Evolutionary conservation across 352 stramenopile genomes (phyloP).

Genomic region (Pythium coloratum): DNA sequence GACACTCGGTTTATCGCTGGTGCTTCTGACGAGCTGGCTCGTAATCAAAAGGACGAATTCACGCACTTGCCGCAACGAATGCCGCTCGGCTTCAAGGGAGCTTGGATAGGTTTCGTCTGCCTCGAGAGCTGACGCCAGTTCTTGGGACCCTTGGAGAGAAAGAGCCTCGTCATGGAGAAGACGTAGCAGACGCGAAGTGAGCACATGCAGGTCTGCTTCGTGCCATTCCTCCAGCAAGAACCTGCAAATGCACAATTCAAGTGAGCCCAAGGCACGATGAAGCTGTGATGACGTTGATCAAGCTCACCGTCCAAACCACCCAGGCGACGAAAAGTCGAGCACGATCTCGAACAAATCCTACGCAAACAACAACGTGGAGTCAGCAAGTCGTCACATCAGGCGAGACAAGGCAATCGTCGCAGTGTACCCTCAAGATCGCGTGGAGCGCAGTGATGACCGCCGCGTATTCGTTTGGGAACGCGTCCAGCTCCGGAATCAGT

Average conservation of each 20-base stretch:
- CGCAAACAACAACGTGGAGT: background rate
- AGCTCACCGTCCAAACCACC: conserved; percentile 37
- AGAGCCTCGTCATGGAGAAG: conserved; percentile 26
- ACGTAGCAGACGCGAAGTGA: conserved; percentile 9
- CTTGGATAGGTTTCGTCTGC: background rate
- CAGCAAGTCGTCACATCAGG: too few relatives aligned
- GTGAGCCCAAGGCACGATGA: background rate
- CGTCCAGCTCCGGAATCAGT: conserved; percentile 52
- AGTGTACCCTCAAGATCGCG: conserved; percentile 23
- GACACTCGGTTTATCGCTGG: background rate
- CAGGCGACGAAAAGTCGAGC: conserved; percentile 29
- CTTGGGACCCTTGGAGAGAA: conserved; percentile 21
- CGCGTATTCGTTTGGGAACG: conserved; percentile 31
- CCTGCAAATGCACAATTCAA: background rate
- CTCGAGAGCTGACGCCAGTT: conserved; percentile 21
- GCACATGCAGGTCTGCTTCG: conserved; percentile 20
- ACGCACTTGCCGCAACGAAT: conserved; percentile 7
- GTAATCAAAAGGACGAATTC: conserved; percentile 25
- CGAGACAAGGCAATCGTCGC: background rate
- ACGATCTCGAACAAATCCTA: conserved; percentile 39
- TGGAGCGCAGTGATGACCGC: conserved; percentile 27
- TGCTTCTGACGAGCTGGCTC: conserved; percentile 3
- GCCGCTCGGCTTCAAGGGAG: conserved; percentile 3
- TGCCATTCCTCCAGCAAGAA: conserved; percentile 32
- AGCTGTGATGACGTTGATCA: background rate